A percentile compares a stretch with the other conserved stretches of the same genome.
phyloP scores from a whole-genome alignment of 805 yeast species.

The Pachysolen tannophilus region DNA sequence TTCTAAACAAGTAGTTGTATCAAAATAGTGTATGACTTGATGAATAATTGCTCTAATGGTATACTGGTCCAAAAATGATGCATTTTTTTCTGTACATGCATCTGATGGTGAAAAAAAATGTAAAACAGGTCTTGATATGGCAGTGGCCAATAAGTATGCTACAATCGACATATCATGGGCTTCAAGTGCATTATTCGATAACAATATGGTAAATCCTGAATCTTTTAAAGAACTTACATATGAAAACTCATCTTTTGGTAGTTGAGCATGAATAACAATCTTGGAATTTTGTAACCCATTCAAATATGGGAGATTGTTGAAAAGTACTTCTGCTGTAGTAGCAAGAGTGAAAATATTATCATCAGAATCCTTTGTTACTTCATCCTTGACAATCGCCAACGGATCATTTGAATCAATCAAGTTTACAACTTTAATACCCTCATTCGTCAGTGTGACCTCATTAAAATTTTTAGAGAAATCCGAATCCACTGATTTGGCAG shows the following conservation, averaged over 20 bases:
- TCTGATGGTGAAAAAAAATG: slow-evolving; percentile 50
- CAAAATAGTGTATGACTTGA: no score
- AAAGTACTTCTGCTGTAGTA: slow-evolving; percentile 43
- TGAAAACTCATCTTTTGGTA: slow-evolving; percentile 57
- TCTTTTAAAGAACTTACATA: slow-evolving; percentile 68
- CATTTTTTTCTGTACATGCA: slow-evolving; percentile 9
- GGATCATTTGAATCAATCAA: slow-evolving; percentile 47
- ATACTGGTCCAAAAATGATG: neutral
- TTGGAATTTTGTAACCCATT: slow-evolving; percentile 29
- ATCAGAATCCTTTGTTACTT: slow-evolving; percentile 13
- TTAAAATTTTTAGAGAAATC: slow-evolving; percentile 20
- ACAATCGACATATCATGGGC: slow-evolving; percentile 45
- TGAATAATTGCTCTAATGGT: slow-evolving; percentile 9
- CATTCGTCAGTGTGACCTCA: slow-evolving; percentile 10
- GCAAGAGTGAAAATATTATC: slow-evolving; percentile 33
- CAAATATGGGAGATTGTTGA: slow-evolving; percentile 55
- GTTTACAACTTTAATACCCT: no score
- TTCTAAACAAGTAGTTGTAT: no score
- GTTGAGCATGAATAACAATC: slow-evolving; percentile 54
- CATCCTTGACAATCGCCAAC: slow-evolving; percentile 32
- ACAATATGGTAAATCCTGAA: slow-evolving; percentile 51
- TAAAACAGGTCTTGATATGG: slow-evolving; percentile 47
- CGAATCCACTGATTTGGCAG: slow-evolving; percentile 34
- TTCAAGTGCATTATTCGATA: slow-evolving; percentile 56
- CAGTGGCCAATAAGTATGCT: slow-evolving; percentile 49